A percentile compares a stretch with the other conserved stretches of the same genome.
phyloP scores from a whole-genome alignment of 805 yeast species.

The Naumovozyma dairenensis region DNA sequence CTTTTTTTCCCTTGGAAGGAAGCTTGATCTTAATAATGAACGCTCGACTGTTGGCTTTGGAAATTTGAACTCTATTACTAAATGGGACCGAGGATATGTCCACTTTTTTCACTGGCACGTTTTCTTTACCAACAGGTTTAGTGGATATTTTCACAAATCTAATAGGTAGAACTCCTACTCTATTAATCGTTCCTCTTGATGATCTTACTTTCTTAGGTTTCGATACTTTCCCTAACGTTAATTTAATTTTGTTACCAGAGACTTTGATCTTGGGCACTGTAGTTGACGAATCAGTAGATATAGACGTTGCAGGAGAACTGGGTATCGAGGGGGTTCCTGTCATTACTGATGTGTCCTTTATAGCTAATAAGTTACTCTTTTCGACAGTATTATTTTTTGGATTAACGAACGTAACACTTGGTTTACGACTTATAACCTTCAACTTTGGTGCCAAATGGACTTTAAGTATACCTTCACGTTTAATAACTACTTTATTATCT shows the following conservation, averaged over 20 bases:
- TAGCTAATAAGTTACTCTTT: too few species aligned
- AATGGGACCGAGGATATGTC: conserved; percentile 37
- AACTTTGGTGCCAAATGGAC: conserved; percentile 19
- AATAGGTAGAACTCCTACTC: conserved; percentile 26
- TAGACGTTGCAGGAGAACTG: not conserved
- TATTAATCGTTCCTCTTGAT: conserved; percentile 13
- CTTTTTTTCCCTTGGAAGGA: too few species aligned
- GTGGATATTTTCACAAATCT: conserved; percentile 36
- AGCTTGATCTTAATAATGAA: conserved; percentile 22
- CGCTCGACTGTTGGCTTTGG: conserved; percentile 24
- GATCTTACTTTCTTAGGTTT: conserved; percentile 9
- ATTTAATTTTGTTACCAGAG: conserved; percentile 15
- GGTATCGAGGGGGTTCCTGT: not conserved
- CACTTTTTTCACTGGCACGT: too few species aligned
- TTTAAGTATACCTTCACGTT: conserved; percentile 38
- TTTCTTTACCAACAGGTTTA: too few species aligned
- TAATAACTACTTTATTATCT: conserved; percentile 46
- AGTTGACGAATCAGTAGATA: not conserved
- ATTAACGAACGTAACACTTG: conserved; percentile 1
- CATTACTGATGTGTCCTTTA: too few species aligned
- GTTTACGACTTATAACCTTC: conserved; percentile 8
- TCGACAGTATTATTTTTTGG: not conserved
- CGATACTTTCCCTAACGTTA: conserved; percentile 3
- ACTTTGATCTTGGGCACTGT: too few species aligned
- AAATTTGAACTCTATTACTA: conserved; percentile 18